Conservation (phyloP, 352 stramenopile species). For the Plasmopara viticola region DNA sequence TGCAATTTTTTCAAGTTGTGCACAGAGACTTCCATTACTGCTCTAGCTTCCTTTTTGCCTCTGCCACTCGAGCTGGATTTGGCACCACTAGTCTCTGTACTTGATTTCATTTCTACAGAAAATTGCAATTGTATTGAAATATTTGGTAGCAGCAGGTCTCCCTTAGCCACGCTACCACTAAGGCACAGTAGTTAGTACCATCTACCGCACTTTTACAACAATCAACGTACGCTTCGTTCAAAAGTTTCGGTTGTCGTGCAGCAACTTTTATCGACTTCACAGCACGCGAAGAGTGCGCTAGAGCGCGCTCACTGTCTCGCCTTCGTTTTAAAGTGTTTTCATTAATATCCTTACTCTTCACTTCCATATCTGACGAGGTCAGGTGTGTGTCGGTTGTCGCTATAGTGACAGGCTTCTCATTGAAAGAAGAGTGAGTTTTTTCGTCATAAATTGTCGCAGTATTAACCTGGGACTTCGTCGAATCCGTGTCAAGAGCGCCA, state of each 20-base stretch:
- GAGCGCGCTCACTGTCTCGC: conserved; percentile 38
- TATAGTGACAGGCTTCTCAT: conserved; percentile 8
- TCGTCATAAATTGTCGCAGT: conserved; percentile 6
- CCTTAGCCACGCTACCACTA: conserved; percentile 14
- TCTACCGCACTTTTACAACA: neutral
- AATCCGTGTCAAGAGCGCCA: conserved; percentile 17
- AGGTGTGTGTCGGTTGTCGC: conserved; percentile 7
- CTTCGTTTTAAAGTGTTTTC: conserved; percentile 58
- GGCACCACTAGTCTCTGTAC: conserved; percentile 4
- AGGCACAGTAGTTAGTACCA: conserved; percentile 8
- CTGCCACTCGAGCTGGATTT: conserved; percentile 5
- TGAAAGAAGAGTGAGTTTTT: conserved; percentile 1
- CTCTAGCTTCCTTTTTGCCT: conserved; percentile 11
- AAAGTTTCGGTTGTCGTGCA: conserved; percentile 39
- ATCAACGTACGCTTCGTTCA: conserved; percentile 45
- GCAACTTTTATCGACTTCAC: conserved; percentile 58
- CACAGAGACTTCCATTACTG: conserved; percentile 53
- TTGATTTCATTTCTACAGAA: conserved; percentile 51
- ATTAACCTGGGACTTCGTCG: conserved; percentile 4
- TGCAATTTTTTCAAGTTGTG: conserved; percentile 53
- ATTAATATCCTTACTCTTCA: conserved; percentile 28
- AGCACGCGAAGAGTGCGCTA: conserved; percentile 8
- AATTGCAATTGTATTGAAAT: conserved; percentile 60
- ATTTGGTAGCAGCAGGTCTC: conserved; percentile 42
- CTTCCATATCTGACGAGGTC: conserved; percentile 19